Evolutionary conservation across 305 asterid genomes (phyloP), one percentile per base, ranked within the genome.

Genomic region (Stenogyne calaminthoides): DNA sequence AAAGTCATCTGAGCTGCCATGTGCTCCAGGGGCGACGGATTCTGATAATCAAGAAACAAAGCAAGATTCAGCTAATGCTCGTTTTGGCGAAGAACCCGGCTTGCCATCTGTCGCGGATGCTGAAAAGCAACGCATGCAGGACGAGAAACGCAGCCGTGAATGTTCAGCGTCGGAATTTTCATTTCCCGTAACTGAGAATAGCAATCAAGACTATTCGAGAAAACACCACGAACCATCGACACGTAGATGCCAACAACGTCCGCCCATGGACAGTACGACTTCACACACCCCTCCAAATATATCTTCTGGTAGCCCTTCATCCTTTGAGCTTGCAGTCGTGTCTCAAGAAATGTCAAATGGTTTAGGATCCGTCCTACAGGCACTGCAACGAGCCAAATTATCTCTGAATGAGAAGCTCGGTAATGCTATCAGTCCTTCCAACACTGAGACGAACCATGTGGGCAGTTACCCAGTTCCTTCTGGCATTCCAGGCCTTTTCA

Each of bases 311-410:
- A 77, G 60, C 55, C 39, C 74, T 62, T 72, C 77, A 22, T 73
- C 73, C 44, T 65, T 39, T 16, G 83, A 85, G 62, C 89, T 87
- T 60, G 83, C 91, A 70, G 78, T 84, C 75, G 56, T 82, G 52
- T 83, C 90, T 67, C 72, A 51, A 57, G 86, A 81, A 60, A 69
- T 86, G 22, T 74, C 85, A 2, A 76, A 61, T 27, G 73, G 81
- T 65, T 63, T 90, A 46, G 85, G 81, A 58, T 78, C 97, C 68
- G 96, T 87, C 64, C 87, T 94, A 20, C 86, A 80, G 52, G 97
- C 88, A 49, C 96, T 94, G 71, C 91, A 86, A 63, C 84, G 15
- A 55, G 97, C 98, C 77, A 92, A 82, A 71, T 63, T 77, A 18
- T 90, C 96, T 0, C 80, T 94, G 73, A 81, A 76, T 76, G 85